These are phyloP conservation scores for Penicillium sp. DNA, from an alignment of 2,329 filamentous ascomycete species.

Conservation along the genomic window DNA sequence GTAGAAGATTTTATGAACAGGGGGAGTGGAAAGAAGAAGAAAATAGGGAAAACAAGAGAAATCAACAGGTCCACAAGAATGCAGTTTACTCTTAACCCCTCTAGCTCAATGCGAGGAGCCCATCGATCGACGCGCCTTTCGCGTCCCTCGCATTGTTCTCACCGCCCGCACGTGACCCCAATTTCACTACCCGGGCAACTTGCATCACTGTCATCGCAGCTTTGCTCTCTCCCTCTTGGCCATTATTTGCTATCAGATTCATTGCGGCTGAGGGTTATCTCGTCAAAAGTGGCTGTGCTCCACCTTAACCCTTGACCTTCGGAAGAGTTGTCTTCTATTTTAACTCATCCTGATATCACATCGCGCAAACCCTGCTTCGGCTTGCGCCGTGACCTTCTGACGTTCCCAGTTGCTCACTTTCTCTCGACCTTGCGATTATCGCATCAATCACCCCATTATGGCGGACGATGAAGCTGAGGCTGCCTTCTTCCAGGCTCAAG, in stretches of 20 bases:
- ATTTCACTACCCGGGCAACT: slow-evolving; percentile 12
- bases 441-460: slow-evolving; percentile 38
- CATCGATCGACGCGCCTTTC: slow-evolving; percentile 28
- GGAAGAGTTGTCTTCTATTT: background rate
- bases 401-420: slow-evolving; percentile 1
- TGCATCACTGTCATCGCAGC: slow-evolving; percentile 5
- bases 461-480: slow-evolving; percentile 55
- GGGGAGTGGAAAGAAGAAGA: slow-evolving; percentile 6
- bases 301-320: slow-evolving; percentile 1
- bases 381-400: background rate
- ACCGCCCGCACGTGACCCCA: slow-evolving; percentile 37
- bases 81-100: slow-evolving; percentile 19
- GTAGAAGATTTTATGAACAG: slow-evolving; percentile 10
- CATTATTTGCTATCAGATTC: background rate
- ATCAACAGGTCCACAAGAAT: slow-evolving; percentile 28
- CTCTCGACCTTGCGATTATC: background rate
- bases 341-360: background rate
- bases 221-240: background rate
- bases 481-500: slow-evolving; percentile 54
- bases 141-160: slow-evolving; percentile 31
- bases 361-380: slow-evolving; percentile 8
- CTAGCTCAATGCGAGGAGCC: slow-evolving; percentile 23
- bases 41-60: slow-evolving; percentile 20
- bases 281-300: slow-evolving; percentile 11
- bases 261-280: slow-evolving; percentile 7